phyloP scores from a whole-genome alignment of 1,139 yeast genomes.

The Sugiyamaella xylanicola region DNA sequence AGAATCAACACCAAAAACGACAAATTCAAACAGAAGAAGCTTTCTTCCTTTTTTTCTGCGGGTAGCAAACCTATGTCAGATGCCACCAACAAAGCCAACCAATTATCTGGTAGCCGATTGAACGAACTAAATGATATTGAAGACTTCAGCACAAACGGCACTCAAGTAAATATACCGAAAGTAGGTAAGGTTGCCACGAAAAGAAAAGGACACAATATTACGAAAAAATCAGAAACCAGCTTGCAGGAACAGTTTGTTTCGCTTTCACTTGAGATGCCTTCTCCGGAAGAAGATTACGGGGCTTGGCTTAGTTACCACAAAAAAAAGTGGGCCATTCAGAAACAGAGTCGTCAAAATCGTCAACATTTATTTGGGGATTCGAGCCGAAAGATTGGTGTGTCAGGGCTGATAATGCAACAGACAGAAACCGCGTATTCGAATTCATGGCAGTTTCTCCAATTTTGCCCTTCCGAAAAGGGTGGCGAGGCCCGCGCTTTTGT shows the following conservation, averaged over 20 bases:
- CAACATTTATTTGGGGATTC: conserved; percentile 72
- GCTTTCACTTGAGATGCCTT: conserved; percentile 49
- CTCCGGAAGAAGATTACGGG: conserved; percentile 70
- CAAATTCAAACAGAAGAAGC: conserved; percentile 68
- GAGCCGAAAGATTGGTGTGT: conserved; percentile 44
- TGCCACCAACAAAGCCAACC: conserved; percentile 19
- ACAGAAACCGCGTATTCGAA: conserved; percentile 73
- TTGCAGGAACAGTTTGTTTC: conserved; percentile 25
- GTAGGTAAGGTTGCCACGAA: conserved; percentile 30
- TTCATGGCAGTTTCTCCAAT: conserved; percentile 84
- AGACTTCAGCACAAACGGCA: conserved; percentile 52
- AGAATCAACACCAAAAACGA: conserved; percentile 63
- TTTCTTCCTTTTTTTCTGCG: conserved; percentile 56
- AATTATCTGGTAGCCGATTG: conserved; percentile 26
- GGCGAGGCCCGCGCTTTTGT: conserved; percentile 80
- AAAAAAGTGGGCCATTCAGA: conserved; percentile 80
- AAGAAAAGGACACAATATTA: conserved; percentile 27
- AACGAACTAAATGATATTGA: conserved; percentile 62
- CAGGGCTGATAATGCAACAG: conserved; percentile 70
- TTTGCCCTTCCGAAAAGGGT: conserved; percentile 56
- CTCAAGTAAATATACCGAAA: conserved; percentile 28
- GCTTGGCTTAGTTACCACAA: conserved; percentile 80
- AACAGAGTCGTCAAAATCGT: conserved; percentile 69
- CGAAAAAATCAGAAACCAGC: conserved; percentile 30
- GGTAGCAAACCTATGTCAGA: conserved; percentile 21